Conservation (phyloP, 768 basidiomycete species). For the Mycena rosella region DNA sequence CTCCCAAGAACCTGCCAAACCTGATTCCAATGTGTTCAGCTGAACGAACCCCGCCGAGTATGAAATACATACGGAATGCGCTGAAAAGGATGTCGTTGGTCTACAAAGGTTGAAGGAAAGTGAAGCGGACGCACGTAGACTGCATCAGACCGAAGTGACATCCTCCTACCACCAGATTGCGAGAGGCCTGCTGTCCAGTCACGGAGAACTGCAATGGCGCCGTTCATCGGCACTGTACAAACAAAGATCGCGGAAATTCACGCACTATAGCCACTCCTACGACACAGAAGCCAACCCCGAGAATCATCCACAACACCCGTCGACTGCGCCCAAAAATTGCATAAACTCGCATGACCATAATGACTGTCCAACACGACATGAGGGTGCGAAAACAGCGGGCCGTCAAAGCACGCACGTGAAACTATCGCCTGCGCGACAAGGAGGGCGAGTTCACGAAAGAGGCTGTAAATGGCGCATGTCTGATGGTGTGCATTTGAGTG, state of each 20-base stretch:
- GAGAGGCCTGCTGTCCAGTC: not conserved
- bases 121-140: constrained; percentile 8
- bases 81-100: not conserved
- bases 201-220: constrained; percentile 6
- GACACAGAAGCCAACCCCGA: not conserved
- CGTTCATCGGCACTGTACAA: not conserved
- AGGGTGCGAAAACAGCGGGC: not conserved
- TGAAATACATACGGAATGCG: constrained; percentile 11
- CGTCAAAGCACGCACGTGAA: not conserved
- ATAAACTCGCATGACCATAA: constrained; percentile 31
- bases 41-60: not conserved
- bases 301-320: constrained; percentile 9
- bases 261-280: constrained; percentile 8
- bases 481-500: not conserved
- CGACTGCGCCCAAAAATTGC: constrained; percentile 21
- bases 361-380: not conserved
- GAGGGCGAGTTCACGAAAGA: constrained; percentile 20
- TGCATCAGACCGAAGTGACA: constrained; percentile 11
- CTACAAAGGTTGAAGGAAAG: not conserved
- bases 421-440: constrained; percentile 9
- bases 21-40: not conserved
- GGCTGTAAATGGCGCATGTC: constrained; percentile 10
- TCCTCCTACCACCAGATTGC: constrained; percentile 7
- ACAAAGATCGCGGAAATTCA: not conserved
- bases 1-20: constrained; percentile 17